Percentiles rank a stretch among this genome's conserved stretches.
Conservation (phyloP, 1,284 basidiomycete species). For the Bjerkandera adusta region DNA sequence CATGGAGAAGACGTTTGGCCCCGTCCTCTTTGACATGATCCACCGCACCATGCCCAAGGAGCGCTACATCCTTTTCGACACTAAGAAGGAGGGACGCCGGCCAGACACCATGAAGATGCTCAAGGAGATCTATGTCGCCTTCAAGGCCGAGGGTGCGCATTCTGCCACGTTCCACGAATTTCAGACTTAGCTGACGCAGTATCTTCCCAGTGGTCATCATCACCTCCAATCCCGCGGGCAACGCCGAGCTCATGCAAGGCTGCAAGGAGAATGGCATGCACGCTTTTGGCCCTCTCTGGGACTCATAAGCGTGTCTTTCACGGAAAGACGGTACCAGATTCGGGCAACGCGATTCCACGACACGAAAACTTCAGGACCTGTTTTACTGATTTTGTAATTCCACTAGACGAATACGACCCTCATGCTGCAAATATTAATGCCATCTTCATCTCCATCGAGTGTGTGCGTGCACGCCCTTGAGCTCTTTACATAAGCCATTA, state of each 20-base stretch:
- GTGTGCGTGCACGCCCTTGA: no score
- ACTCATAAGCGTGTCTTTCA: constrained; percentile 9
- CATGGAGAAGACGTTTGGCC: constrained; percentile 35
- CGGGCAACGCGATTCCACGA: no score
- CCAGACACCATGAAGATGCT: constrained; percentile 36
- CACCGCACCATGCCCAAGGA: constrained; percentile 46
- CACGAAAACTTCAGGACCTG: no score
- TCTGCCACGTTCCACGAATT: neutral
- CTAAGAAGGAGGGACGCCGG: constrained; percentile 44
- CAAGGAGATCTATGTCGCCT: constrained; percentile 30
- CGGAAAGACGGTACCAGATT: no score
- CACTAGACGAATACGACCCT: no score
- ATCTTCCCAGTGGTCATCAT: constrained; percentile 49
- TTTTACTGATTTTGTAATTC: no score
- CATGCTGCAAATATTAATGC: no score
- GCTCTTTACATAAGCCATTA: no score
- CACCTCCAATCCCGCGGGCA: constrained; percentile 56
- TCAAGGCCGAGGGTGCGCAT: constrained; percentile 36
- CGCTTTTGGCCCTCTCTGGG: constrained; percentile 37
- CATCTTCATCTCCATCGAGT: no score
- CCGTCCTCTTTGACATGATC: constrained; percentile 39
- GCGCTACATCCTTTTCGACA: constrained; percentile 55
- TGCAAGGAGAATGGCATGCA: constrained; percentile 55
- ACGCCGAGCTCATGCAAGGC: constrained; percentile 60
- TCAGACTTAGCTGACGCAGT: neutral